Evolutionary conservation across 1,284 basidiomycete species (phyloP).

Genomic region (Irpex rosettiformis): DNA sequence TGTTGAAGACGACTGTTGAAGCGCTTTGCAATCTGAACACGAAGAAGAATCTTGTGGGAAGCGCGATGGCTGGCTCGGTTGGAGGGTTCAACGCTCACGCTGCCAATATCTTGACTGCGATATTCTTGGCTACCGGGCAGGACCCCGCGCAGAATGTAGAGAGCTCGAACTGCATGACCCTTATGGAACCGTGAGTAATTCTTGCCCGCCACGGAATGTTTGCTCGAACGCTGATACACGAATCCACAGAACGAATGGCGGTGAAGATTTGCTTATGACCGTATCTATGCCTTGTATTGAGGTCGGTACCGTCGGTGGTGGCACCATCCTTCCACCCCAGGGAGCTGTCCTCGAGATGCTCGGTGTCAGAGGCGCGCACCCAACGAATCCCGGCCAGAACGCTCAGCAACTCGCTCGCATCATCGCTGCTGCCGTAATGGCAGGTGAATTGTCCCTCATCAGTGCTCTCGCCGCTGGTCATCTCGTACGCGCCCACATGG

Average conservation of each 20-base stretch:
- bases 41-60: constrained; percentile 98
- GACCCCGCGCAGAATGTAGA: constrained; percentile 99
- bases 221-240: not conserved
- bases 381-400: constrained; percentile 81
- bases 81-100: constrained; percentile 99
- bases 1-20: constrained; percentile 94
- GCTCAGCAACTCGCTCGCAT: constrained; percentile 85
- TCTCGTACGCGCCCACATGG: constrained; percentile 85
- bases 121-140: constrained; percentile 96
- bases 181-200: constrained; percentile 90
- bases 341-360: constrained; percentile 90
- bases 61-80: constrained; percentile 95
- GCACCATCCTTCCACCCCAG: constrained; percentile 89
- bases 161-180: constrained; percentile 96
- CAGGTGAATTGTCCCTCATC: constrained; percentile 88
- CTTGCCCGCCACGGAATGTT: constrained; percentile 3
- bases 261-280: constrained; percentile 88
- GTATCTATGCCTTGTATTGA: constrained; percentile 96
- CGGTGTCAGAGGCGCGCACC: constrained; percentile 84
- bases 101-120: constrained; percentile 94
- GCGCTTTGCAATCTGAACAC: constrained; percentile 90
- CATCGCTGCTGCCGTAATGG: constrained; percentile 90
- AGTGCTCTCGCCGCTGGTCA: constrained; percentile 91
- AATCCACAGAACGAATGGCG: constrained; percentile 71
- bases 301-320: constrained; percentile 95